Evolutionary conservation across 1,284 basidiomycete species (phyloP), one percentile per base, ranked within the genome.

Genomic region (Afroboletus lepidellus): DNA sequence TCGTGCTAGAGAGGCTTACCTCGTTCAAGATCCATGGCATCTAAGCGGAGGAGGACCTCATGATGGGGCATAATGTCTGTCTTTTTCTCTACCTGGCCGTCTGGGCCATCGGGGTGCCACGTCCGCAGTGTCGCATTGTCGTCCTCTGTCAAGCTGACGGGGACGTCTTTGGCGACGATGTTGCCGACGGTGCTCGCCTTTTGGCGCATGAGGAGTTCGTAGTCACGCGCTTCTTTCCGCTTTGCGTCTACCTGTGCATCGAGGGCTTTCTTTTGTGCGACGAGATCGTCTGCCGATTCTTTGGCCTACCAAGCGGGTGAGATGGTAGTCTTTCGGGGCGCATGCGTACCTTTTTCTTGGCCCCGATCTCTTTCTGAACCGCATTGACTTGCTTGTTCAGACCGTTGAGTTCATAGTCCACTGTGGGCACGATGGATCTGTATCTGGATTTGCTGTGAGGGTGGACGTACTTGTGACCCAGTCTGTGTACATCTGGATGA

Each of bases 11-110:
- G 4, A 20, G 21, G 20, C 30, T 11, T 50, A 90, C 92, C 96
- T 70, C 97, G 84, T 69, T 99, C 96, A 41, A 95, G 85, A 72
- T 99, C 97, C 79, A 96, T 95, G 7, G 92, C 92, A 65, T 98
- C 94, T 32, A 99, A 76, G 44, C 94, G 84, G 54, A 94, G 83
- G 57, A 99, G 82, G 39, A 99, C 94, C 75, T 98, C 95, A 70
- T 99, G 95, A 72, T 99, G 96, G 33, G 94, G 87, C 71, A 98
- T 80, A 67, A 98, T 93, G 50, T 83, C 87, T 8, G 78, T 74
- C 73, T 77, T 84, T 67, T 85, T 84, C 62, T 74, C 82, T 51
- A 70, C 77, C 63, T 72, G 75, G 57, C 59, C 83, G 57, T 85
- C 81, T 41, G 88, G 85, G 12, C 87, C 88, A 50, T 87, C 83